Base-by-base conservation (phyloP, 2,329 filamentous ascomycete species). In the Pseudogymnoascus sp. region DNA sequence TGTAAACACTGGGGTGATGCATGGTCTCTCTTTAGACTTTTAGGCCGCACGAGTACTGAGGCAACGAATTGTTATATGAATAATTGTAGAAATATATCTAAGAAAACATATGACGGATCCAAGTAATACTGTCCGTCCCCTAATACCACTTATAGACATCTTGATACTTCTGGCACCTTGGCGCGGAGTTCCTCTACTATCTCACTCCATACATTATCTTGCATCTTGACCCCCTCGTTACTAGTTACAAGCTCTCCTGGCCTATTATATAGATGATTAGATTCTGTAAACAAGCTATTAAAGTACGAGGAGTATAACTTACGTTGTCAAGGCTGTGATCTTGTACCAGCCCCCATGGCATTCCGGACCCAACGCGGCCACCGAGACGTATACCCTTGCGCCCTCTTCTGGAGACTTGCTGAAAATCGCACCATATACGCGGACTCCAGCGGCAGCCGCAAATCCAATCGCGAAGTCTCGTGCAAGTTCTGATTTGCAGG, bases 401-500 rank as follows among this genome's bases (percentile, higher is more conserved):
- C 48, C 48, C 25, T 57, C 48, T 7, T 57, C 48, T 4, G 48
- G 1, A 19, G 48, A 31, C 23, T 57, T 57, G 48, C 48, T 57
- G 4, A 57, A 57, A 57, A 57, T 34, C 8, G 25, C 25, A 11
- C n/a, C 48, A 13, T 57, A 57, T 10, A 57, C n/a, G 25, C 48
- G 48, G 31, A 57, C 48, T 34, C 21, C 48, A 31, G 48, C 48
- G 6, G 48, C 10, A 34, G 48, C 25, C 5, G 19, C 8, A 34
- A 11, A 31, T 31, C 61, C 63, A n/a, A 19, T 36, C 1, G 41
- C 28, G 28, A 64, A 65, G 5, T 61, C 60, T 10, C 63, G 61
- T 23, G 28, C 65, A 21, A 66, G 64, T 45, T 66, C 63, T 13
- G 65, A 63, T 37, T 64, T 54, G 31, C 62, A 63, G 16, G 60